These are phyloP conservation scores for Hanseniaspora valbyensis DNA, from an alignment of 805 yeast species.

Conservation along the genomic window DNA sequence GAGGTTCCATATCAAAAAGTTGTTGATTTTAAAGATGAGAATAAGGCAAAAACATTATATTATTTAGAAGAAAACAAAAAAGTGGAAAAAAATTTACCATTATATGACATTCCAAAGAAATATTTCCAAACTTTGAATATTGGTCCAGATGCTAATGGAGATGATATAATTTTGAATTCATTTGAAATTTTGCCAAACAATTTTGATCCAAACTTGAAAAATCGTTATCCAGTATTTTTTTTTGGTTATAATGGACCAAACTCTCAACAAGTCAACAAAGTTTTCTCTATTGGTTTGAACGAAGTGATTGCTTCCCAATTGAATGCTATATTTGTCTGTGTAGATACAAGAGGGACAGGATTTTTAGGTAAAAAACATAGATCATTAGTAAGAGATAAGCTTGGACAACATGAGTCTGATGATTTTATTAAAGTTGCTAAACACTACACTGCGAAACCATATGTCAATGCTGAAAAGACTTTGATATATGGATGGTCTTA, in stretches of 20 bases:
- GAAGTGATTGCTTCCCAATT: constrained; percentile 66
- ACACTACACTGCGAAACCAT: constrained; percentile 48
- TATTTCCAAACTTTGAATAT: constrained; percentile 44
- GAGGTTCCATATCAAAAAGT: constrained; percentile 67
- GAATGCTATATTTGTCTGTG: constrained; percentile 79
- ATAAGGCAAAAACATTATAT: constrained; percentile 26
- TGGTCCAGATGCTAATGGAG: constrained; percentile 38
- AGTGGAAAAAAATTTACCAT: constrained; percentile 31
- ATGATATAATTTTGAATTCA: constrained; percentile 45
- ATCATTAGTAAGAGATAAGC: constrained; percentile 63
- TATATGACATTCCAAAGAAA: constrained; percentile 48
- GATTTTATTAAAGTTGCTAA: constrained; percentile 85
- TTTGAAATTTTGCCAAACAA: constrained; percentile 67
- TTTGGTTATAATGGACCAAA: constrained; percentile 95
- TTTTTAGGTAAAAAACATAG: constrained; percentile 71
- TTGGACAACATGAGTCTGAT: constrained; percentile 70
- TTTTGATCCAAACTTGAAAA: constrained; percentile 41
- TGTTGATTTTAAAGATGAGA: constrained; percentile 38
- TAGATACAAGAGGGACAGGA: constrained; percentile 96
- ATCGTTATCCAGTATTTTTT: constrained; percentile 75
- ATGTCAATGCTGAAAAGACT: constrained; percentile 55
- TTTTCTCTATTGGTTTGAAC: constrained; percentile 55
- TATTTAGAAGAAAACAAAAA: constrained; percentile 34
- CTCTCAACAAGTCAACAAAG: constrained; percentile 65
- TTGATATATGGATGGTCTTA: constrained; percentile 99